Conservation (phyloP, 805 yeast species). For the Jamesozyma jinghongensis region DNA sequence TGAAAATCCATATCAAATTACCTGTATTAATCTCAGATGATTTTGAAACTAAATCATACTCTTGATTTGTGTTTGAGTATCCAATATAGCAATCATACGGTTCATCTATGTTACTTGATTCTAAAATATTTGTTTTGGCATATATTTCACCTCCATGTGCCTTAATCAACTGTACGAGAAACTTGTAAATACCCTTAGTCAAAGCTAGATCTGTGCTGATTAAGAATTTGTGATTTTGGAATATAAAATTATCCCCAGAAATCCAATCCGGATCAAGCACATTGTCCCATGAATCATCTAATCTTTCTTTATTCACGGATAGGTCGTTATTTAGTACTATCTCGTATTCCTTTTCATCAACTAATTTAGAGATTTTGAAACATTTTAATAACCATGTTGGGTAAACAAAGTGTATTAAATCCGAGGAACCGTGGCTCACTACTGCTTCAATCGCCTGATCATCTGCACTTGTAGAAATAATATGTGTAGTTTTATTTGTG, state of each 20-base stretch:
- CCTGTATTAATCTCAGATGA: slow-evolving; percentile 39
- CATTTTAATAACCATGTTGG: slow-evolving; percentile 80
- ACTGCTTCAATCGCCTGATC: slow-evolving; percentile 53
- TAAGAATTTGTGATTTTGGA: slow-evolving; percentile 40
- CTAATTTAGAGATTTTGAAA: slow-evolving; percentile 39
- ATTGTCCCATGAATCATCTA: slow-evolving; percentile 10
- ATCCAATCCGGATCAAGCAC: slow-evolving; percentile 6
- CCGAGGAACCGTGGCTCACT: slow-evolving; percentile 28
- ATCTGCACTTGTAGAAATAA: slow-evolving; percentile 49
- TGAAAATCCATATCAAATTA: slow-evolving; percentile 66
- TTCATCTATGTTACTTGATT: slow-evolving; percentile 16
- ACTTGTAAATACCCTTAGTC: slow-evolving; percentile 34
- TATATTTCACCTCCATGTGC: slow-evolving; percentile 47
- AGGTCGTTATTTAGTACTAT: slow-evolving; percentile 18
- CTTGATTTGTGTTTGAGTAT: slow-evolving; percentile 48
- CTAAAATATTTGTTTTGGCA: slow-evolving; percentile 13
- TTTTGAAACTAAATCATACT: slow-evolving; percentile 33
- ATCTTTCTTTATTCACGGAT: slow-evolving; percentile 6
- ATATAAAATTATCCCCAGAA: slow-evolving; percentile 18
- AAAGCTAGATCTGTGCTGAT: slow-evolving; percentile 48
- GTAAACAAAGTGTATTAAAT: slow-evolving; percentile 49
- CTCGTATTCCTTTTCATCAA: slow-evolving; percentile 47
- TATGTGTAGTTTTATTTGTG: slow-evolving; percentile 69
- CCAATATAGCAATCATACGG: slow-evolving; percentile 48
- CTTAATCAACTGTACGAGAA: slow-evolving; percentile 39